A percentile compares a stretch with the other conserved stretches of the same genome.
phyloP scores from a whole-genome alignment of 148 eudicot genomes.

The Rhododendron kiyosumense region DNA sequence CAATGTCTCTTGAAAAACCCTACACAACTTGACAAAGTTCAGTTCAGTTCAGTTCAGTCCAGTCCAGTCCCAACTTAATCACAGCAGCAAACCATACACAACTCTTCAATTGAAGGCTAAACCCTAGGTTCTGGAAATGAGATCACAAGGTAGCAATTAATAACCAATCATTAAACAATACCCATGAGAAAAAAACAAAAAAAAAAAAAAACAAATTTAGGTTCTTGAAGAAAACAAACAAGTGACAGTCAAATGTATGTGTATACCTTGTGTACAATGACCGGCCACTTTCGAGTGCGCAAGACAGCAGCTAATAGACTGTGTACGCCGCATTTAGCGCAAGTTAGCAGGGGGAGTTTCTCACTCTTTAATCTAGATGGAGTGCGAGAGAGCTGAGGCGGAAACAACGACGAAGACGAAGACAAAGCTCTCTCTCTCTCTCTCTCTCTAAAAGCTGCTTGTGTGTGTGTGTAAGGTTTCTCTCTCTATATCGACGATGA shows the following conservation, averaged over 20 bases:
- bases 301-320: conserved; percentile 14
- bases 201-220: neutral
- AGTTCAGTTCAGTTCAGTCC: conserved; percentile 11
- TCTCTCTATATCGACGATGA: conserved; percentile 9
- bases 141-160: conserved; percentile 7
- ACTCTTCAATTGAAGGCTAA: conserved; percentile 7
- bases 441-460: conserved; percentile 5
- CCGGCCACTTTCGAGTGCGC: conserved; percentile 15
- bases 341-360: neutral
- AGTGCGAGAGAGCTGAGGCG: neutral
- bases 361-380: neutral
- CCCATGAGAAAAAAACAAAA: neutral
- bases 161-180: conserved; percentile 10
- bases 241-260: neutral
- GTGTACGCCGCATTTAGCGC: conserved; percentile 22
- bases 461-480: neutral
- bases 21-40: neutral
- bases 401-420: conserved; percentile 10
- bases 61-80: conserved; percentile 12
- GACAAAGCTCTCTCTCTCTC: neutral
- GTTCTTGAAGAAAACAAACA: neutral
- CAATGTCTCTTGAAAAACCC: conserved; percentile 13
- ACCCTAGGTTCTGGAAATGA: conserved; percentile 19
- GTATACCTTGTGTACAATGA: conserved; percentile 12
- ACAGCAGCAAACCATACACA: neutral